A percentile compares a stretch with the other conserved stretches of the same genome.
phyloP scores from a whole-genome alignment of 129 eudicot genomes.

The Cynara cardunculus region DNA sequence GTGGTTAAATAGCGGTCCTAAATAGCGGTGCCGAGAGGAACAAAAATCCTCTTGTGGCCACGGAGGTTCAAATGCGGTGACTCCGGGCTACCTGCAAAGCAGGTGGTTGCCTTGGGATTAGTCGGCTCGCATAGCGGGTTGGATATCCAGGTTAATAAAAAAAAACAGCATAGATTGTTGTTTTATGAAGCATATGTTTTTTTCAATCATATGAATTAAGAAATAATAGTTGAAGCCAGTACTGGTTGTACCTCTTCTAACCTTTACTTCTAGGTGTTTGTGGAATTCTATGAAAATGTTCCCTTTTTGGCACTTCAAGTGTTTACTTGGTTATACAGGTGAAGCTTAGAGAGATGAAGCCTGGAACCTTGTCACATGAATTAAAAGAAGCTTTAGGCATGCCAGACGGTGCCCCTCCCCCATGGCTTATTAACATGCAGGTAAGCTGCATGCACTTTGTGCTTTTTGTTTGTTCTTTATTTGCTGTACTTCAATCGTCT shows the following conservation, averaged over 20 bases:
- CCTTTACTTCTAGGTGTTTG: background rate
- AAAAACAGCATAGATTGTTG: background rate
- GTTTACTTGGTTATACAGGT: conserved; percentile 44
- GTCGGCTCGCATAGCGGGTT: too few relatives aligned
- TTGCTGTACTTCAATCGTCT: background rate
- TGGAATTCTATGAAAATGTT: background rate
- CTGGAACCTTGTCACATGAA: conserved; percentile 83
- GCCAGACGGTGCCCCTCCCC: conserved; percentile 94
- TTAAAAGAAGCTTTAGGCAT: conserved; percentile 97
- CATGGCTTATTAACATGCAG: conserved; percentile 96
- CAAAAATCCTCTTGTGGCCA: too few relatives aligned
- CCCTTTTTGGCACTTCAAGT: background rate
- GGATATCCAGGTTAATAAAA: too few relatives aligned
- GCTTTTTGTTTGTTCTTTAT: background rate
- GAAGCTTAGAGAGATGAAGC: conserved; percentile 92
- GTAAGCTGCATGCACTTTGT: conserved; percentile 25
- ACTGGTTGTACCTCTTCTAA: background rate
- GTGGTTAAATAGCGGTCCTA: too few relatives aligned
- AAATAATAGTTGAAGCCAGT: background rate
- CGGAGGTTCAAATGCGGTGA: too few relatives aligned
- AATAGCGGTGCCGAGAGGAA: too few relatives aligned
- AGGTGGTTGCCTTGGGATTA: too few relatives aligned
- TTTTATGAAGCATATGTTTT: too few relatives aligned
- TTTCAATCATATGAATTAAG: background rate
- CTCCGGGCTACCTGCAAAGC: too few relatives aligned